Conservation (phyloP, 1,284 basidiomycete genomes). For the Sporisorium scitamineum region DNA sequence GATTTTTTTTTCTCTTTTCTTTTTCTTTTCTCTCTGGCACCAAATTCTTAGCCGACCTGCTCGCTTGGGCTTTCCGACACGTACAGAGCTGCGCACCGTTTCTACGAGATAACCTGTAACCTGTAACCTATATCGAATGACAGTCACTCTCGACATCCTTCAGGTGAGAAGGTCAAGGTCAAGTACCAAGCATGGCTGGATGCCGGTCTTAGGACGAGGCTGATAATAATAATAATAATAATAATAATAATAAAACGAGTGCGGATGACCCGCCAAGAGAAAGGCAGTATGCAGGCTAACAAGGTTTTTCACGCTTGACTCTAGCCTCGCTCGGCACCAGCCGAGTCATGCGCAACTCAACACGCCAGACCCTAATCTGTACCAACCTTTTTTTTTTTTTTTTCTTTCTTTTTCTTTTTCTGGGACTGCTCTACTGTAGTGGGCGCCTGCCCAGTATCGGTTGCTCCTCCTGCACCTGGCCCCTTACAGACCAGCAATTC, state of each 20-base stretch:
- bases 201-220: not conserved
- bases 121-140: not conserved
- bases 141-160: not conserved
- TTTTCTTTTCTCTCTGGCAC: not conserved
- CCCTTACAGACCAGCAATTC: conserved; percentile 3
- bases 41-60: not conserved
- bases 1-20: not conserved
- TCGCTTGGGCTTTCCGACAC: not conserved
- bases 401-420: not conserved
- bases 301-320: not conserved
- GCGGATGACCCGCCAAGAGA: not conserved
- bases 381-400: not conserved
- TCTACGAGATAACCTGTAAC: too few species aligned
- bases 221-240: too few species aligned
- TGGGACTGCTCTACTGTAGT: too few species aligned
- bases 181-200: not conserved
- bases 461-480: conserved; percentile 6
- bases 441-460: not conserved
- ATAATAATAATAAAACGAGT: too few species aligned
- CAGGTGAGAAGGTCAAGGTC: too few species aligned
- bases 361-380: conserved; percentile 2
- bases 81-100: not conserved
- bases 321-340: not conserved
- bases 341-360: conserved; percentile 4
- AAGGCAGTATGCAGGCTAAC: not conserved